Evolutionary conservation across 139 green algal genomes (phyloP).

Genomic region (Diplosphaera chodatii): DNA sequence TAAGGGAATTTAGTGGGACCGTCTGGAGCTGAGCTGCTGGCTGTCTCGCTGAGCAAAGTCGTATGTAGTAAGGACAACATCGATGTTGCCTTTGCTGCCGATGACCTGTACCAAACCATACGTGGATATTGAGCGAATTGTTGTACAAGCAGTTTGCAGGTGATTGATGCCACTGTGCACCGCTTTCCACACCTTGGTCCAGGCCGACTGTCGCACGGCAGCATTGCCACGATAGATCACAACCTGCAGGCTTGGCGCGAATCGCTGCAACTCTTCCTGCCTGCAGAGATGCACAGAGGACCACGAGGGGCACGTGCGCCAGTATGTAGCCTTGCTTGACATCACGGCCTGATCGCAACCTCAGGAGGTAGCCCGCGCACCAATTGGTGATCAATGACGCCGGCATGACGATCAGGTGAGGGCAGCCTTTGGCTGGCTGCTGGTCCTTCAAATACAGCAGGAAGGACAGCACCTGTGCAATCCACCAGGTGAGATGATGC

Average conservation of each 20-base stretch:
- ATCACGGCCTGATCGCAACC: too few relatives aligned
- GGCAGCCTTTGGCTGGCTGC: constrained; percentile 12
- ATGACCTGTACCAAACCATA: too few relatives aligned
- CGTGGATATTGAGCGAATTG: too few relatives aligned
- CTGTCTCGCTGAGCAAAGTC: constrained; percentile 15
- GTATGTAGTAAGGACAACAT: constrained; percentile 56
- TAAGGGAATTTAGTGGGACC: too few relatives aligned
- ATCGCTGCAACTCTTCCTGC: constrained; percentile 63
- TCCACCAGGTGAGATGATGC: background rate
- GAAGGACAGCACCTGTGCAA: constrained; percentile 49
- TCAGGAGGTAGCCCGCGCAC: background rate
- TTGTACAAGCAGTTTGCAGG: too few relatives aligned
- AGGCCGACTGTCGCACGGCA: background rate
- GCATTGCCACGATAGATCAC: constrained; percentile 25
- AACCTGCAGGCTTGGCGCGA: constrained; percentile 68
- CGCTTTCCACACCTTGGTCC: constrained; percentile 11
- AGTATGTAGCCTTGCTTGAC: too few relatives aligned
- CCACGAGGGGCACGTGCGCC: too few relatives aligned
- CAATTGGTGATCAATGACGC: constrained; percentile 78
- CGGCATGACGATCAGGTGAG: constrained; percentile 75
- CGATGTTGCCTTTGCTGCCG: constrained; percentile 15
- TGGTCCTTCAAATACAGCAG: constrained; percentile 32
- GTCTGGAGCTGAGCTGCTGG: background rate
- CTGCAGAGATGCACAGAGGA: background rate
- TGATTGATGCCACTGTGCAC: too few relatives aligned